phyloP scores from a whole-genome alignment of 805 yeast species.

The Kluyveromyces nonfermentans region DNA sequence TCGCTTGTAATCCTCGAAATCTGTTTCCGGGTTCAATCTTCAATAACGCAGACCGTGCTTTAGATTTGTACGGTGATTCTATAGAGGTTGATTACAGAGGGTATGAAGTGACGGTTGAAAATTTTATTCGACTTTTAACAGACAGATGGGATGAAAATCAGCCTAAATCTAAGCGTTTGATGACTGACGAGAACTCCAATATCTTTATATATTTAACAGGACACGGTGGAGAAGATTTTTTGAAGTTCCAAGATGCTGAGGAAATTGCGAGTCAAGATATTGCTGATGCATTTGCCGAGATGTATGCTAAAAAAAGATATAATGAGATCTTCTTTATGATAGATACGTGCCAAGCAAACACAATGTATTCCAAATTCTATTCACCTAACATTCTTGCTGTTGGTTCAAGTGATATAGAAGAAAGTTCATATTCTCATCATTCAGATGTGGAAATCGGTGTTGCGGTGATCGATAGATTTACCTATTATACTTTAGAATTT shows the following conservation, averaged over 20 bases:
- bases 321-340: slow-evolving; percentile 95
- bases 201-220: slow-evolving; percentile 95
- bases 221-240: slow-evolving; percentile 96
- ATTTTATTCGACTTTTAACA: slow-evolving; percentile 82
- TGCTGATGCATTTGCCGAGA: slow-evolving; percentile 95
- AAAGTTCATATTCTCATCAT: slow-evolving; percentile 90
- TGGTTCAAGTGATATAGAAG: slow-evolving; percentile 82
- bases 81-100: slow-evolving; percentile 97
- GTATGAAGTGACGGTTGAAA: slow-evolving; percentile 96
- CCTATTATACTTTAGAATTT: slow-evolving; percentile 83
- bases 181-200: slow-evolving; percentile 91
- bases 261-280: slow-evolving; percentile 92
- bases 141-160: slow-evolving; percentile 95
- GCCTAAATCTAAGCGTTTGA: slow-evolving; percentile 80
- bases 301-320: slow-evolving; percentile 92
- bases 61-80: slow-evolving; percentile 88
- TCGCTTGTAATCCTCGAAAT: slow-evolving; percentile 93
- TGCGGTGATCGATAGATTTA: slow-evolving; percentile 94
- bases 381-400: slow-evolving; percentile 89
- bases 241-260: slow-evolving; percentile 97
- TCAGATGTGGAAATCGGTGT: slow-evolving; percentile 95
- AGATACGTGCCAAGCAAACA: slow-evolving; percentile 97
- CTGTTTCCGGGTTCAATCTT: slow-evolving; percentile 94
- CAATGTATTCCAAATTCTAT: slow-evolving; percentile 88
- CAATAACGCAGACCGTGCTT: slow-evolving; percentile 84